Percentiles rank a stretch among this genome's conserved stretches.
phyloP scores from a whole-genome alignment of 1,284 basidiomycete genomes.

The Malassezia sympodialis region DNA sequence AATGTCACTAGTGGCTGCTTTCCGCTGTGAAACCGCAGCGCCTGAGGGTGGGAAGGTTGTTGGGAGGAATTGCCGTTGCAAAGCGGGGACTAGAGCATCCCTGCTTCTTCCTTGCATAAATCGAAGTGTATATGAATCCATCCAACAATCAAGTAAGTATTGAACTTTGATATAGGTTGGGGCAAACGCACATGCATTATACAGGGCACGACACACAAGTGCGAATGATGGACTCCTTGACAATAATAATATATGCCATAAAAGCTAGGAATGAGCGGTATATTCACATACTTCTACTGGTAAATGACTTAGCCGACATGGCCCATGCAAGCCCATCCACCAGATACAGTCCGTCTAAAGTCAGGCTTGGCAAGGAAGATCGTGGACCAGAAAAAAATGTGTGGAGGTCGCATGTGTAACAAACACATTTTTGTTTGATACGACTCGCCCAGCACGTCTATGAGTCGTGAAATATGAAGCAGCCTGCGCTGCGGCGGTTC shows the following conservation, averaged over 20 bases:
- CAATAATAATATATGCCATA: constrained; percentile 8
- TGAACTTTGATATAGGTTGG: constrained; percentile 1
- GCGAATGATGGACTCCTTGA: background rate
- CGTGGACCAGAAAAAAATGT: background rate
- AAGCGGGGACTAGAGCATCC: background rate
- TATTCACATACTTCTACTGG: background rate
- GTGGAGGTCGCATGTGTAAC: background rate
- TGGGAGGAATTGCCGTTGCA: constrained; percentile 3
- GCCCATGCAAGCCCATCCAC: constrained; percentile 1
- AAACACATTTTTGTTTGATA: background rate
- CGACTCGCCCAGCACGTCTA: background rate
- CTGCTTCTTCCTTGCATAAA: background rate
- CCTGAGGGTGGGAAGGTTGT: constrained; percentile 8
- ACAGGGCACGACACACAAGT: background rate
- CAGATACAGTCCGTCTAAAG: background rate
- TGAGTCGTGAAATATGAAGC: background rate
- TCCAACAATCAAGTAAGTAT: constrained; percentile 11
- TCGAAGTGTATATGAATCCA: constrained; percentile 15
- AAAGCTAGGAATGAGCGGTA: background rate
- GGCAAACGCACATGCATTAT: background rate
- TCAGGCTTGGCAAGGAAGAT: background rate
- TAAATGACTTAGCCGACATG: background rate
- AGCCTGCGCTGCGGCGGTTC: background rate
- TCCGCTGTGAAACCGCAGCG: background rate
- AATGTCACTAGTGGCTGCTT: constrained; percentile 13